These are phyloP conservation scores for Aspergillus brunneoviolaceus DNA, from an alignment of 2,329 filamentous ascomycete genomes.

Conservation along the genomic window DNA sequence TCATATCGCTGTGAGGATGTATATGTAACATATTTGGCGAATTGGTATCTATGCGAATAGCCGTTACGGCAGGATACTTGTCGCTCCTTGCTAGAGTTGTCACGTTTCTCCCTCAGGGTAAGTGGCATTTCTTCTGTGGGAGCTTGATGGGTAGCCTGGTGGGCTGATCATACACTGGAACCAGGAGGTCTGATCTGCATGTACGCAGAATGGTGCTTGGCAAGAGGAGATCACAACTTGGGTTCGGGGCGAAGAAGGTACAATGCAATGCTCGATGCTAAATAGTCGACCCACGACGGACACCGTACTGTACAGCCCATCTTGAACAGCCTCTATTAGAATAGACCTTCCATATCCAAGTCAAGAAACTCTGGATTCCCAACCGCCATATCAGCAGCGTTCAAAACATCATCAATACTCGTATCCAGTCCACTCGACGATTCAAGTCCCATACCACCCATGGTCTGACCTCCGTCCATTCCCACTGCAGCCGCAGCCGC, in stretches of 20 bases:
- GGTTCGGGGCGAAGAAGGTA: background rate
- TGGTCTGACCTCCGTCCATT: conserved; percentile 29
- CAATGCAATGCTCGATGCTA: background rate
- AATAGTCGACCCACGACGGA: background rate
- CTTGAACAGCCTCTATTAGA: conserved; percentile 19
- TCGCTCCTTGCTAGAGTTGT: too few species aligned
- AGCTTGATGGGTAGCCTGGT: too few species aligned
- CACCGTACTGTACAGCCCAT: too few species aligned
- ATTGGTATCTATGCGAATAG: too few species aligned
- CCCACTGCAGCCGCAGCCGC: conserved; percentile 36
- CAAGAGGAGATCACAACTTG: too few species aligned
- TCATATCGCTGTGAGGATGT: too few species aligned
- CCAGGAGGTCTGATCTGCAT: too few species aligned
- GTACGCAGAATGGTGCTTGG: background rate
- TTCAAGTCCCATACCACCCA: conserved; percentile 25
- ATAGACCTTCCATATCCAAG: conserved; percentile 48
- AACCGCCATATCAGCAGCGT: conserved; percentile 44
- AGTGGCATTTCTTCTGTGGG: too few species aligned
- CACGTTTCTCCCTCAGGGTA: too few species aligned
- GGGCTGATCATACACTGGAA: too few species aligned
- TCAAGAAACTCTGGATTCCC: conserved; percentile 46
- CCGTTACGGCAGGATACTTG: too few species aligned
- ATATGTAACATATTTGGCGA: too few species aligned
- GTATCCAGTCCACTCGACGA: conserved; percentile 31
- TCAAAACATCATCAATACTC: conserved; percentile 46